Base-by-base conservation (phyloP, 2,329 filamentous ascomycete genomes). In the Fusarium sp. region DNA sequence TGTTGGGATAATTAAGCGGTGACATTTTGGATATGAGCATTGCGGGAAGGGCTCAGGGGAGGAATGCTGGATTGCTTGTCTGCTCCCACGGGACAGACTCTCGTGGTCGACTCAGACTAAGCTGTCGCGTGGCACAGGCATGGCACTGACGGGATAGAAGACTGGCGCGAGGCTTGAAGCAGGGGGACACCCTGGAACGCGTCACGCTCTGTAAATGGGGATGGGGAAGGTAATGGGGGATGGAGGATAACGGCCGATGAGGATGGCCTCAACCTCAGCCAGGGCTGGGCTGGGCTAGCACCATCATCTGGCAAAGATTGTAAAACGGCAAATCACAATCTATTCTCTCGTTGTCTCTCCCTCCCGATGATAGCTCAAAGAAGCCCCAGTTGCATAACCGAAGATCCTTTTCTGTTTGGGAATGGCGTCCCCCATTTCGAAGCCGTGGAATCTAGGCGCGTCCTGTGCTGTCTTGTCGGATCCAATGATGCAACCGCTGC, bases 401-500 rank as follows among this genome's bases (percentile, higher is more conserved):
- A 59, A 40, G 71, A 74, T 74, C 71, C 43, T 69, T 72, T 74
- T 25, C 71, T 47, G 33, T 69, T 66, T 72, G 25, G 68, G 71
- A 66, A 47, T 64, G 61, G 65, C 57, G 66, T 73, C 69, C 56
- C 64, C 64, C 63, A 69, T 74, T 75, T 75, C 56, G 71, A 75
- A 75, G 73, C 73, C 66, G 70, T 75, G 66, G 60, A 65, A 71
- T 77, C 72, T 74, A 68, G 66, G 27, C 65, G 47, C 45, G 47
- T 62, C 64, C 27, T 74, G 47, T 61, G 58, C 47, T 74, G 47
- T 52, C 25, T 30, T 58, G 71, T 64, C 54, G 69, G 65, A 68
- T 63, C 68, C 66, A 69, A 78, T 78, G 75, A 78, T 78, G 75
- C 74, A 78, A 77, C 74, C 52, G 66, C 63, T 68, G 61, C 62